Base-by-base conservation (phyloP, 257 asterid species). In the Rauvolfia tetraphylla region DNA sequence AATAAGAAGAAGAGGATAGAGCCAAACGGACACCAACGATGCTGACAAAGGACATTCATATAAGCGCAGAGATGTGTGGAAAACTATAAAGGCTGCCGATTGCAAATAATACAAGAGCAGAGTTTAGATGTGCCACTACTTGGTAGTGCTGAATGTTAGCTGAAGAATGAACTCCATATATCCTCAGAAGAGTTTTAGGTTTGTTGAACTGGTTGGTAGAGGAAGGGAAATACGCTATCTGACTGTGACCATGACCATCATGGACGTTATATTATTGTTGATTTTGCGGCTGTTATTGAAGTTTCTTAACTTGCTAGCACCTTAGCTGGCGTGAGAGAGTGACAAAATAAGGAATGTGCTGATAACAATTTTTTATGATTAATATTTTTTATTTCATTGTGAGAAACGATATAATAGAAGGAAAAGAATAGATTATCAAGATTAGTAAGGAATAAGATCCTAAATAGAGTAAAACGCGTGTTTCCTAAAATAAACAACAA, bases 131-230 rank as follows among this genome's bases (percentile, higher is more conserved):
- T 27, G 2, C 2, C 34, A 41, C 46, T 65, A 72, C 7, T 53
- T n/a, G 71, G 54, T 27, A 18, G 48, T 68, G 75, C 74, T 76
- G 75, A 76, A 76, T 68, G 75, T 70, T 76, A 76, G 75, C 59
- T 76, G 58, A 56, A 67, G 57, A 39, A 68, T 14, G 73, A 34
- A 41, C 29, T 46, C 18, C 2, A 34, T 22, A 56, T 31, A 12
- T 0, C 63, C 63, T 2, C 59, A 23, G n/a, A 7, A 22, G 31
- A 23, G 31, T 61, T 12, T 13, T 42, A 29, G 72, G 56, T 6
- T 41, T 18, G 46, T 27, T 75, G 63, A 39, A 14, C 71, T n/a
- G 33, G 58, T 76, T 68, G 51, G 36, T 68, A 31, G 44, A 46
- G 58, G 53, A n/a, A 29, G 22, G 3, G 22, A 38, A 56, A 4